A percentile compares a stretch with the other conserved stretches of the same genome.
Evolutionary conservation across 1,284 basidiomycete genomes (phyloP).

Genomic region (Ceratobasidium sp.): DNA sequence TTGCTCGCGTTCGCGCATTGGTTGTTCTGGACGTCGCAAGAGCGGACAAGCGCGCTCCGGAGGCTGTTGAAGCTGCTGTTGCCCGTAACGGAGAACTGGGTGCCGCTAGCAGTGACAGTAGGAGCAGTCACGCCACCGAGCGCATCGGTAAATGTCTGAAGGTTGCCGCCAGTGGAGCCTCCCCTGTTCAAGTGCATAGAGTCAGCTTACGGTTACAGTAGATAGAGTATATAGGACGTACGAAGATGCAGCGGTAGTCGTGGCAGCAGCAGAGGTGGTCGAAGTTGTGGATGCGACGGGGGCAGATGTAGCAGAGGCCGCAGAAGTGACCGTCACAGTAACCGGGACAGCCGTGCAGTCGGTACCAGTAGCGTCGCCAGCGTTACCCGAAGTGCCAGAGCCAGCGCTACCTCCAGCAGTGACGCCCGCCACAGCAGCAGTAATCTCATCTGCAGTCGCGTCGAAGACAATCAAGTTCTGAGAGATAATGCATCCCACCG

Average conservation of each 20-base stretch:
- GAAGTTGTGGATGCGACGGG: constrained; percentile 46
- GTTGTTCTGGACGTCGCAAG: constrained; percentile 71
- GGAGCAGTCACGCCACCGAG: constrained; percentile 60
- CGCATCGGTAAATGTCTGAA: constrained; percentile 59
- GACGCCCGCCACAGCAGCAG: constrained; percentile 55
- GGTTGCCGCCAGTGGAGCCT: constrained; percentile 52
- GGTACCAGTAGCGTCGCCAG: constrained; percentile 45
- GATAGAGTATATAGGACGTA: background rate
- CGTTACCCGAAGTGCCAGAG: constrained; percentile 32
- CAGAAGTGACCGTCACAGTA: constrained; percentile 45
- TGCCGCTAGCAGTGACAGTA: constrained; percentile 56
- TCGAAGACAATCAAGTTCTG: constrained; percentile 71
- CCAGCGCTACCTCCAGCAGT: constrained; percentile 25
- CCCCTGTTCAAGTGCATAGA: background rate
- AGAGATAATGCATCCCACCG: constrained; percentile 73
- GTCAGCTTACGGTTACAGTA: background rate
- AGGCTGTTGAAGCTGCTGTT: constrained; percentile 48
- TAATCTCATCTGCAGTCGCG: constrained; percentile 72
- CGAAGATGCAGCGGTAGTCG: constrained; percentile 47
- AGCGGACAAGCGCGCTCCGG: constrained; percentile 58
- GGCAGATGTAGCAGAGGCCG: constrained; percentile 34
- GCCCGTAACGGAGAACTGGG: constrained; percentile 55
- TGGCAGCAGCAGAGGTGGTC: constrained; percentile 48
- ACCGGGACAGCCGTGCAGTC: constrained; percentile 46
- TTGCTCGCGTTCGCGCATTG: constrained; percentile 65